phyloP scores from a whole-genome alignment of 2,329 filamentous ascomycete species.

The Gliomastix tumulicola region DNA sequence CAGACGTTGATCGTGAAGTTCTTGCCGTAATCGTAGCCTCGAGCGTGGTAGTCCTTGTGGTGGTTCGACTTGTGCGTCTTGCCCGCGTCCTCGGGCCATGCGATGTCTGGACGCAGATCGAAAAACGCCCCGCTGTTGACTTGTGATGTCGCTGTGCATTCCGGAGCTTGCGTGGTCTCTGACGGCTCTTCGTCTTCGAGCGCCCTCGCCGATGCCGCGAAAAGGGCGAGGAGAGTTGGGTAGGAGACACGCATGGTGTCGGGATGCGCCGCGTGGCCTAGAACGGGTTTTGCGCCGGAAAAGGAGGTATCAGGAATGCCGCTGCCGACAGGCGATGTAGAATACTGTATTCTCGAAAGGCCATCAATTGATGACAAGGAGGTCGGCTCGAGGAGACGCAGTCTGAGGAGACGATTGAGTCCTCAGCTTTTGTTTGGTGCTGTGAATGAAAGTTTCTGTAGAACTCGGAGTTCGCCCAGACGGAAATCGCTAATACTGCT shows the following conservation, averaged over 20 bases:
- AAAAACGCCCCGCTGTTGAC: slow-evolving; percentile 51
- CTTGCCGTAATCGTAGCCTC: slow-evolving; percentile 68
- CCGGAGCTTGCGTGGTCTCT: slow-evolving; percentile 33
- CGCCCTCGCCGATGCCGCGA: slow-evolving; percentile 22
- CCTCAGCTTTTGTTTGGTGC: no score
- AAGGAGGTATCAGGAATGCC: background rate
- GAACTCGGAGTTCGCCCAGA: no score
- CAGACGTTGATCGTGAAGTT: slow-evolving; percentile 86
- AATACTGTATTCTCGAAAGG: no score
- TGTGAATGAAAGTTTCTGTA: no score
- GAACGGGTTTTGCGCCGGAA: background rate
- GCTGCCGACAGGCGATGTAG: background rate
- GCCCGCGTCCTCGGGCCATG: slow-evolving; percentile 31
- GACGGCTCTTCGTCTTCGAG: slow-evolving; percentile 26
- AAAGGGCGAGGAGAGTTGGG: slow-evolving; percentile 13
- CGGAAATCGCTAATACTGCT: no score
- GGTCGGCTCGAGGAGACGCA: no score
- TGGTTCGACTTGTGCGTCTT: slow-evolving; percentile 34
- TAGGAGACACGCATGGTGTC: slow-evolving; percentile 1
- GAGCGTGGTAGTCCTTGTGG: slow-evolving; percentile 52
- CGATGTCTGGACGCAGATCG: slow-evolving; percentile 49
- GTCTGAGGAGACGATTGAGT: no score
- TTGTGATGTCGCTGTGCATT: slow-evolving; percentile 50
- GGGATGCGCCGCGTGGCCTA: background rate
- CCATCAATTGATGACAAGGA: no score